Conservation (phyloP, 768 basidiomycete genomes). For the Lactarius evosmus region DNA sequence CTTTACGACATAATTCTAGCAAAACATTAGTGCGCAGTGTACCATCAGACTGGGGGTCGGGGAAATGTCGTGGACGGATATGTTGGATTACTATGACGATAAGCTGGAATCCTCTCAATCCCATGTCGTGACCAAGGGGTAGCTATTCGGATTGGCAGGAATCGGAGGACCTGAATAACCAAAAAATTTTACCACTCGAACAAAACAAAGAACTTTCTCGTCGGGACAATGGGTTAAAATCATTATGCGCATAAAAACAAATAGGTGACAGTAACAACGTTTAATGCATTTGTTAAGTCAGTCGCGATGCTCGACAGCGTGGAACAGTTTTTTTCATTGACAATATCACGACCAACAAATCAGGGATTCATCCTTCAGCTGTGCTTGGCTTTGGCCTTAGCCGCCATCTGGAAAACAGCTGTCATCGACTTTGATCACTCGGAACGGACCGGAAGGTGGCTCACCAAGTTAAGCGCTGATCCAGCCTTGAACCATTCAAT, state of each 20-base stretch:
- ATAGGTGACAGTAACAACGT: not conserved
- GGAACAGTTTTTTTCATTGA: not conserved
- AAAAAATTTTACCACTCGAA: not conserved
- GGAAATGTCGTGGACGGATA: not conserved
- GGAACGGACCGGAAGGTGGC: constrained; percentile 29
- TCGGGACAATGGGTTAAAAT: constrained; percentile 10
- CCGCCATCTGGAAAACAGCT: constrained; percentile 18
- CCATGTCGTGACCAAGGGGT: not conserved
- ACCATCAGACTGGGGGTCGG: too few relatives aligned
- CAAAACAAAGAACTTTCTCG: not conserved
- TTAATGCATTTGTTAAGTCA: not conserved
- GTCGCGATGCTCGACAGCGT: not conserved
- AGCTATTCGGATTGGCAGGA: too few relatives aligned
- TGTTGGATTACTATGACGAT: not conserved
- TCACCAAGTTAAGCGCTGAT: constrained; percentile 83
- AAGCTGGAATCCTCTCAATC: not conserved
- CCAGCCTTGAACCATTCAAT: constrained; percentile 99
- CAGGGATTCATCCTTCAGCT: not conserved
- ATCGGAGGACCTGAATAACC: not conserved
- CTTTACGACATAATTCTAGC: not conserved
- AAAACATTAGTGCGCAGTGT: not conserved
- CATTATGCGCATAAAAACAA: constrained; percentile 10
- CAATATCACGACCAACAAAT: not conserved
- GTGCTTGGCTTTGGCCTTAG: constrained; percentile 12
- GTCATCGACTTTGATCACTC: constrained; percentile 1